Evolutionary conservation across 2,329 filamentous ascomycete genomes (phyloP), one percentile per base, ranked within the genome.

Genomic region (Phoma sp.): DNA sequence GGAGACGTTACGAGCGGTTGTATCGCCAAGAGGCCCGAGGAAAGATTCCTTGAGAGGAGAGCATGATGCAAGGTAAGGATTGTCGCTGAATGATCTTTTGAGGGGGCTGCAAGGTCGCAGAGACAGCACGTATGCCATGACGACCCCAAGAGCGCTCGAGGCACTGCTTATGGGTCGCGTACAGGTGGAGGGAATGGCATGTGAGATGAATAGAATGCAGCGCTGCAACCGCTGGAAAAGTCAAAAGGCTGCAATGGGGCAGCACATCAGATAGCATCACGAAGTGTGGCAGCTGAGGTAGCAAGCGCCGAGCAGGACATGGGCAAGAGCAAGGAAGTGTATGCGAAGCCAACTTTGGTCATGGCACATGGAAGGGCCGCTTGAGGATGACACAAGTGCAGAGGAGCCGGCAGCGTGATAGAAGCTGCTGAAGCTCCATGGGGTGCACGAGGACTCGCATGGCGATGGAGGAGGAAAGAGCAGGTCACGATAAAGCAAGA

Each of bases 61-160:
- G 57, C 64, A 68, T 42, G 72, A 64, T 37, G 63, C 66, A 40
- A 74, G 61, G 62, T 71, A 74, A 35, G 70, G 71, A 47, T 69
- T 73, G 59, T 77, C 74, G 62, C 72, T 75, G 64, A 77, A 76
- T 50, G 74, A 75, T 47, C 73, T 72, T 62, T 77, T 75, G 59
- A 77, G 65, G 8, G 75, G 73, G 54, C 71, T 76, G 40, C 71
- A 69, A 11, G 73, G 68, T 35, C 66, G 71, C 46, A 77, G 65
- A 35, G 75, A 73, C 53, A 76, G 66, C 52, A 75, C 67, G 60
- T 70, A 75, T 53, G 73, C 71, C 73, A 77, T 76, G 41, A 9
- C 27, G 27, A 29, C 27, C 6, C 27, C 27, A 9, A 29, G 27
- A 29, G 27, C 27, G 27, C 27, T 29, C 27, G 27, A 29, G 27